Evolutionary conservation across 805 yeast genomes (phyloP).

Genomic region (Saturnispora sanitii): DNA sequence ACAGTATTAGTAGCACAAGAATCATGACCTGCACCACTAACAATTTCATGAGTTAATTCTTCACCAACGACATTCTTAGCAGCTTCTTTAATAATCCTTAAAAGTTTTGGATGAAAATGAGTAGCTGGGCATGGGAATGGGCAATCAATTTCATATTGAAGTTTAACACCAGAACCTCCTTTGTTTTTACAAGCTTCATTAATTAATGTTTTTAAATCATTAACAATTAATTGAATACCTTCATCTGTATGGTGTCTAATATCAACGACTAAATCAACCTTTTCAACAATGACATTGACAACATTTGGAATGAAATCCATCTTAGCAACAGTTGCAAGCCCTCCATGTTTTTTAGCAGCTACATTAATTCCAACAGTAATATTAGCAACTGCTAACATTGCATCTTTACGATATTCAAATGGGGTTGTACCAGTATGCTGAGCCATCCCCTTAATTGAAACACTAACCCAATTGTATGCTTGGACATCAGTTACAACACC

Average conservation of each 20-base stretch:
- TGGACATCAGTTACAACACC: slow-evolving; percentile 64
- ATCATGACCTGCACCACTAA: slow-evolving; percentile 71
- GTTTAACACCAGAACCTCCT: slow-evolving; percentile 30
- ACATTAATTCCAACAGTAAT: slow-evolving; percentile 49
- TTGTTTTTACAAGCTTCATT: slow-evolving; percentile 17
- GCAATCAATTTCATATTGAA: slow-evolving; percentile 38
- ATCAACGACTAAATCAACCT: slow-evolving; percentile 51
- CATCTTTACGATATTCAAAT: slow-evolving; percentile 48
- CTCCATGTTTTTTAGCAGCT: slow-evolving; percentile 41
- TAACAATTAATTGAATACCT: slow-evolving; percentile 29
- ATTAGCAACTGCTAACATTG: slow-evolving; percentile 46
- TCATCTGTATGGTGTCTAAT: slow-evolving; percentile 46
- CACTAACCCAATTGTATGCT: slow-evolving; percentile 52
- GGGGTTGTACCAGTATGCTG: slow-evolving; percentile 74
- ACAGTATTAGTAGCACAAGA: slow-evolving; percentile 47
- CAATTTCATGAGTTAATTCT: slow-evolving; percentile 35
- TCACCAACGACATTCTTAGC: too few relatives aligned
- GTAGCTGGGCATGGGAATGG: slow-evolving; percentile 34
- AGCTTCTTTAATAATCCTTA: too few relatives aligned
- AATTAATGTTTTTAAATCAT: slow-evolving; percentile 27
- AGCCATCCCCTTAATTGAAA: slow-evolving; percentile 50
- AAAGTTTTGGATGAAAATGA: slow-evolving; percentile 42
- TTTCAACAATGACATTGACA: slow-evolving; percentile 59
- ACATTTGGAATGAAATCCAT: slow-evolving; percentile 48
- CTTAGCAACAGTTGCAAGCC: slow-evolving; percentile 51